Percentiles rank a stretch among this genome's conserved stretches.
Conservation (phyloP, 169 alveolate genomes). For the Pseudocohnilembus persalinus region DNA sequence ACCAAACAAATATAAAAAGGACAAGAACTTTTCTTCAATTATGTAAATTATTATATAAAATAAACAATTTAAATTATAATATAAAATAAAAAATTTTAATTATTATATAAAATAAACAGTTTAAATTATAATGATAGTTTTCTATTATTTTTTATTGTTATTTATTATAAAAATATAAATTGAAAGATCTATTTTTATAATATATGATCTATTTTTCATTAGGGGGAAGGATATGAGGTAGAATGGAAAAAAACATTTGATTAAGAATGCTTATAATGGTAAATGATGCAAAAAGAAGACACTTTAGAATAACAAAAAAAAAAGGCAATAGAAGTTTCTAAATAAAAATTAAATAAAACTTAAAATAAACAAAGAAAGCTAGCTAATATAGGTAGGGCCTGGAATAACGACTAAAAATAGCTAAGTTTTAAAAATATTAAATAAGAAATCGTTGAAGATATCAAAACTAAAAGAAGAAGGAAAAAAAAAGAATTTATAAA, state of each 20-base stretch:
- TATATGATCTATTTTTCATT: too few species aligned
- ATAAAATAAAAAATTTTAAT: too few species aligned
- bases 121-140: too few species aligned
- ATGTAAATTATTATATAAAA: neutral
- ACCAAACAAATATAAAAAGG: neutral
- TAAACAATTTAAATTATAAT: too few species aligned
- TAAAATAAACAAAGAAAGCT: neutral
- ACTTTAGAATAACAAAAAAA: neutral
- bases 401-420: neutral
- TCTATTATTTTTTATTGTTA: too few species aligned
- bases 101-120: too few species aligned
- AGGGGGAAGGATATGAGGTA: neutral
- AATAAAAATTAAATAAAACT: too few species aligned
- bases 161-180: too few species aligned
- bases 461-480: too few species aligned
- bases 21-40: neutral
- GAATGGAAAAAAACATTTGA: neutral
- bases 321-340: neutral
- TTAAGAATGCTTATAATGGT: neutral
- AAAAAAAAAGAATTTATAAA: too few species aligned
- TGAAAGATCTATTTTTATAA: too few species aligned
- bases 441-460: neutral
- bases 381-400: neutral
- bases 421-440: neutral
- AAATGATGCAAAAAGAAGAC: neutral